phyloP scores from a whole-genome alignment of 1,139 yeast genomes.

The Taiozyma sp. region DNA sequence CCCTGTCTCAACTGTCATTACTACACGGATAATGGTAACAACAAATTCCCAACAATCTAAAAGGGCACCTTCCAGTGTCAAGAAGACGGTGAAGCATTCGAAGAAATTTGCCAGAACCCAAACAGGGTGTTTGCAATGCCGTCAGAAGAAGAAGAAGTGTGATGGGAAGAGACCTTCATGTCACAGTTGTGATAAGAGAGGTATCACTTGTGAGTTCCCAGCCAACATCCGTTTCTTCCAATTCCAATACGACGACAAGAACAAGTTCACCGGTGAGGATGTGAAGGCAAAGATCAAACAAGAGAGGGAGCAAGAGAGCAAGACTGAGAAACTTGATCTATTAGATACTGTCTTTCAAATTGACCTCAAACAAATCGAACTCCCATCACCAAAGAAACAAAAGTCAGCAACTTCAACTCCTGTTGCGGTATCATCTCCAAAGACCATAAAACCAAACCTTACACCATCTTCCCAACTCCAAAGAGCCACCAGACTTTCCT shows the following conservation, averaged over 20 bases:
- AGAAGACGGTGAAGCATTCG: slow-evolving; percentile 20
- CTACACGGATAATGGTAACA: not conserved
- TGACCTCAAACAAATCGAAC: not conserved
- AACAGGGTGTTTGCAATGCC: slow-evolving; percentile 24
- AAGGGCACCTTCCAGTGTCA: not conserved
- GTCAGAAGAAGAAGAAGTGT: slow-evolving; percentile 35
- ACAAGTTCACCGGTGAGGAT: not conserved
- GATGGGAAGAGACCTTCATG: slow-evolving; percentile 48
- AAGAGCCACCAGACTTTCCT: not conserved
- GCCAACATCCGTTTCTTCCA: slow-evolving; percentile 23
- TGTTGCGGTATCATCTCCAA: not conserved
- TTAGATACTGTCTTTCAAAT: not conserved
- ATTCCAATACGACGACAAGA: slow-evolving; percentile 2
- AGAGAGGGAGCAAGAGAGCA: not conserved
- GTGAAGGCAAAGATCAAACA: not conserved
- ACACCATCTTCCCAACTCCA: not conserved
- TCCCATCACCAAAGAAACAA: not conserved
- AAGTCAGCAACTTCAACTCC: not conserved
- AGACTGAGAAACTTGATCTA: not conserved
- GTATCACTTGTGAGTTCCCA: slow-evolving; percentile 20
- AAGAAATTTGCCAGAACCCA: slow-evolving; percentile 24
- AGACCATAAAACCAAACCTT: not conserved
- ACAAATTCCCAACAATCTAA: not conserved
- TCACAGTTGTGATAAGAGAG: slow-evolving; percentile 40
- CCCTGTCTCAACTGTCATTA: not conserved